Evolutionary conservation across 2,329 filamentous ascomycete genomes (phyloP).

Genomic region (Apiospora rasikravindrae): DNA sequence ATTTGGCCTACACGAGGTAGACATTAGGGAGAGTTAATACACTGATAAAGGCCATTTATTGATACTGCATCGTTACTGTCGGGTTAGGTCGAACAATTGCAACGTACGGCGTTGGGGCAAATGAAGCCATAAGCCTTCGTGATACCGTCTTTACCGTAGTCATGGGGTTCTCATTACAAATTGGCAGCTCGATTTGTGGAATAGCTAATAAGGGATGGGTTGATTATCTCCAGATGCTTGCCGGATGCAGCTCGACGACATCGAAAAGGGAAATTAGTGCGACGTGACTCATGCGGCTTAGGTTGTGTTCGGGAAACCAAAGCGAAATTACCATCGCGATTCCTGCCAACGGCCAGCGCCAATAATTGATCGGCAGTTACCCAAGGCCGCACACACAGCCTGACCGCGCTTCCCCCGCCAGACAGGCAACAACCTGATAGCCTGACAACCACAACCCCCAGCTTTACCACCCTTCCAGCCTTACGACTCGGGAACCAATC

Average conservation of each 20-base stretch:
- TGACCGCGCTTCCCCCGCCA: not conserved
- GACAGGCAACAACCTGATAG: not conserved
- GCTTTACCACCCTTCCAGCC: not conserved
- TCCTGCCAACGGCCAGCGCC: not conserved
- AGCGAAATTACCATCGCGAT: not conserved
- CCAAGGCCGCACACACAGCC: not conserved
- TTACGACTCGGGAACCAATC: not conserved
- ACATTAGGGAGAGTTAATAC: conserved; percentile 9
- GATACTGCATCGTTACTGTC: not conserved
- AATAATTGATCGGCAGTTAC: not conserved
- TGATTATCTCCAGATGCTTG: not conserved
- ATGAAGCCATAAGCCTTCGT: not conserved
- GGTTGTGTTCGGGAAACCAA: not conserved
- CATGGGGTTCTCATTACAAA: not conserved
- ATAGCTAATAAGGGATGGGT: not conserved
- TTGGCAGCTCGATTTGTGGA: not conserved
- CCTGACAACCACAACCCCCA: not conserved
- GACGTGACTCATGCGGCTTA: not conserved
- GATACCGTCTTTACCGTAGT: not conserved
- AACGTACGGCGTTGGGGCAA: not conserved
- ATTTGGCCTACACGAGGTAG: not conserved
- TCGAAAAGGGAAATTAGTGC: not conserved
- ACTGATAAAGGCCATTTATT: not conserved
- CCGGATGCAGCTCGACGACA: not conserved
- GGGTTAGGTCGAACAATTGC: not conserved